A percentile compares a stretch with the other conserved stretches of the same genome.
Conservation (phyloP, 805 yeast species). For the Saturnispora diversa region DNA sequence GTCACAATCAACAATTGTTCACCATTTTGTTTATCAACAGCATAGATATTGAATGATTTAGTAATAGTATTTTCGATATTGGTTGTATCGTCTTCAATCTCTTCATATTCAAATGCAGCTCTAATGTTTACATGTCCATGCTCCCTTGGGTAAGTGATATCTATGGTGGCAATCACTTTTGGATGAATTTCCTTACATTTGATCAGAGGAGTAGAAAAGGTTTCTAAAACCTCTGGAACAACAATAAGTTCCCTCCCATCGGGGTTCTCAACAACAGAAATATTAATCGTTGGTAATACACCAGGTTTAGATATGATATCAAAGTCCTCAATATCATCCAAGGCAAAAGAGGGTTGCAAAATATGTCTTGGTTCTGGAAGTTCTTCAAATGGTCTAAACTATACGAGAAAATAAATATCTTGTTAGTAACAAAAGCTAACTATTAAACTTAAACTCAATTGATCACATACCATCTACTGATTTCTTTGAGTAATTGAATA, state of each 20-base stretch:
- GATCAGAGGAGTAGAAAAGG: not conserved
- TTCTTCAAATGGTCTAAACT: slow-evolving; percentile 45
- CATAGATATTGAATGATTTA: not conserved
- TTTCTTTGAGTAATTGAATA: not conserved
- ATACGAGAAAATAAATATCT: not conserved
- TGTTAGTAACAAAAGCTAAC: not conserved
- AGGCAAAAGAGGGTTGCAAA: slow-evolving; percentile 30
- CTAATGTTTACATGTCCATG: not conserved
- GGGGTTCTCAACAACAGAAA: too few relatives aligned
- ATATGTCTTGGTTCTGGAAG: slow-evolving; percentile 39
- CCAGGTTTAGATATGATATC: not conserved
- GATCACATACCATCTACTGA: not conserved
- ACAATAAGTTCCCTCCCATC: too few relatives aligned
- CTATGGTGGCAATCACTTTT: slow-evolving; percentile 1
- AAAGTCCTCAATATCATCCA: slow-evolving; percentile 1
- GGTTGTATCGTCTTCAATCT: slow-evolving; percentile 10
- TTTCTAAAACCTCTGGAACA: slow-evolving; percentile 1
- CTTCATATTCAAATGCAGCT: slow-evolving; percentile 15
- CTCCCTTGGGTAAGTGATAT: not conserved
- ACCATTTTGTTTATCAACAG: not conserved
- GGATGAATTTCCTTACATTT: slow-evolving; percentile 2
- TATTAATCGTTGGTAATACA: not conserved
- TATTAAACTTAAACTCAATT: not conserved
- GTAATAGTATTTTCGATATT: not conserved
- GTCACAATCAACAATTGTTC: slow-evolving; percentile 15